Percentiles rank a stretch among this genome's conserved stretches.
Conservation (phyloP, 139 green algal species). For the Zygnema cylindricum region DNA sequence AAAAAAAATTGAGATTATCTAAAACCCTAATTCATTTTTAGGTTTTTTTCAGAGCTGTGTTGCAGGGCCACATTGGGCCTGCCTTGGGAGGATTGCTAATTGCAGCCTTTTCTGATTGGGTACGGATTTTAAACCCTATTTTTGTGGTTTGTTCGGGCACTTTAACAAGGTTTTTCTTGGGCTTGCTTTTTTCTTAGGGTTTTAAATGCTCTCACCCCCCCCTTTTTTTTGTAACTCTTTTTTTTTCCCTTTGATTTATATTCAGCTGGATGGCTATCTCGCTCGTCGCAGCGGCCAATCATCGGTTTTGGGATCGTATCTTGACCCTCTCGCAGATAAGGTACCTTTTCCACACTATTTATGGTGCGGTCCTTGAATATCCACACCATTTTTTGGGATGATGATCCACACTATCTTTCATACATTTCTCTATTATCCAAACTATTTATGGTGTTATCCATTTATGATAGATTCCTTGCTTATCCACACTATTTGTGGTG, state of each 20-base stretch:
- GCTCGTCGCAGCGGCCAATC: constrained; percentile 4
- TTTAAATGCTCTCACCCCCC: neutral
- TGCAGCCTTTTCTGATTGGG: constrained; percentile 20
- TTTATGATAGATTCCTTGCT: too few species aligned
- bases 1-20: too few species aligned
- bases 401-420: neutral
- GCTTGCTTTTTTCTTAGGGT: neutral
- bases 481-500: too few species aligned
- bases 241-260: neutral
- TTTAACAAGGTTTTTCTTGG: neutral
- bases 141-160: neutral
- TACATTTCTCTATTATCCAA: neutral
- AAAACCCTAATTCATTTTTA: neutral
- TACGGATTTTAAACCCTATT: constrained; percentile 6
- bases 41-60: constrained; percentile 1
- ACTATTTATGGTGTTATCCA: too few species aligned
- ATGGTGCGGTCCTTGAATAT: neutral
- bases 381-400: neutral
- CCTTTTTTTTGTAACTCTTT: constrained; percentile 14
- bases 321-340: constrained; percentile 62
- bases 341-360: constrained; percentile 22
- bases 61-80: constrained; percentile 27
- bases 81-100: neutral
- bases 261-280: constrained; percentile 61
- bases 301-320: constrained; percentile 61